Conservation (phyloP, 371 early-diverging fungal species). For the Mucor mucedo region DNA sequence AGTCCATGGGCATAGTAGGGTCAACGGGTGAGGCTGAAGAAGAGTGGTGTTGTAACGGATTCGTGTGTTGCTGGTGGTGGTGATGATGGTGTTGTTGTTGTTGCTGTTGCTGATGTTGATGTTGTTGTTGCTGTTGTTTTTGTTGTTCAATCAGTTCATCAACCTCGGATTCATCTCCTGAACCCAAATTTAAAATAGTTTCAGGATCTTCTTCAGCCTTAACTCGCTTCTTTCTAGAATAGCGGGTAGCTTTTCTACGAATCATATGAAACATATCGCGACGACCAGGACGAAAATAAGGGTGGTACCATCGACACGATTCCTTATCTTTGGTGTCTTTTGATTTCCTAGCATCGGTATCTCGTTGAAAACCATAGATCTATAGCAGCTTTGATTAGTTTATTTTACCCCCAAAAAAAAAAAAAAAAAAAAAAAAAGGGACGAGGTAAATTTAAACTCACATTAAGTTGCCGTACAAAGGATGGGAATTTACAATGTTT, state of each 20-base stretch:
- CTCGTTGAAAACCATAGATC: slow-evolving; percentile 63
- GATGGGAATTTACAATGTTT: slow-evolving; percentile 64
- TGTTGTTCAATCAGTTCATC: slow-evolving; percentile 22
- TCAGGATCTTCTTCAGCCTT: slow-evolving; percentile 44
- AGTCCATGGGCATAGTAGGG: no score
- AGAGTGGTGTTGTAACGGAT: no score
- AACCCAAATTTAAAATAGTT: slow-evolving; percentile 44
- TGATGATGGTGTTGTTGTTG: no score
- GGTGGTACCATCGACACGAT: slow-evolving; percentile 58
- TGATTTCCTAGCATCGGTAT: slow-evolving; percentile 60
- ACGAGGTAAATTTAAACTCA: slow-evolving; percentile 18
- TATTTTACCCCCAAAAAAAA: no score
- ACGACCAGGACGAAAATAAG: slow-evolving; percentile 51
- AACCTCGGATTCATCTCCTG: slow-evolving; percentile 41
- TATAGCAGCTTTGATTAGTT: slow-evolving; percentile 11
- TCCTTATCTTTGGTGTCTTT: slow-evolving; percentile 59
- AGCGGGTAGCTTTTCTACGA: slow-evolving; percentile 51
- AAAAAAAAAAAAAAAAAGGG: not conserved
- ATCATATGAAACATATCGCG: slow-evolving; percentile 56
- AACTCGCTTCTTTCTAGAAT: slow-evolving; percentile 37
- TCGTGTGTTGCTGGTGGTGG: no score
- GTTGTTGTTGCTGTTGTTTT: no score
- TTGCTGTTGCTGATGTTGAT: no score
- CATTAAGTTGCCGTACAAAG: slow-evolving; percentile 61
- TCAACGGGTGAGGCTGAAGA: slow-evolving; percentile 26